Evolutionary conservation across 2,329 filamentous ascomycete species (phyloP), one percentile per base, ranked within the genome.

Genomic region (Fusarium xyrophilum): DNA sequence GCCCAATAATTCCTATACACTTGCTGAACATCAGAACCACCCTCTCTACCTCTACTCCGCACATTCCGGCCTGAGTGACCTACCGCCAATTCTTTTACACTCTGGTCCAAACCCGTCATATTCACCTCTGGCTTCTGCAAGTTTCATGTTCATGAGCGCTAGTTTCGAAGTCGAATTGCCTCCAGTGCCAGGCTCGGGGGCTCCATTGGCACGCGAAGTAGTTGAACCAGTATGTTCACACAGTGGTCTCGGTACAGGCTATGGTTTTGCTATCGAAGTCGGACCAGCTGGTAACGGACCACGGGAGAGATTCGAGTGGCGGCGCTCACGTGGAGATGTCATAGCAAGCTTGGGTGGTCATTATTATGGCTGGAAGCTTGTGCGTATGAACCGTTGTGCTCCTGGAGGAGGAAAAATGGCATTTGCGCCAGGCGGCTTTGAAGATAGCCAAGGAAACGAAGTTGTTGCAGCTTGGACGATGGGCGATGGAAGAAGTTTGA

Each of bases 251-350:
- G 53, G 64, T 2, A 32, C 46, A 13, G 52, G 56, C 4, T 73
- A 66, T 35, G 53, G 43, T 13, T 72, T 74, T 44, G 30, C 46
- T 25, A 67, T 72, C 23, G 72, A 73, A 52, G 56, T 63, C 14
- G 72, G 72, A 12, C 48, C 44, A 27, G 13, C 27, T 17, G 63
- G 64, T 3, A 64, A 68, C 21, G 66, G 58, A 7, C 60, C 65
- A 6, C 61, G 72, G 21, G 72, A 74, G 48, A 35, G 42, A n/a
- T 74, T 73, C 19, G 67, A 74, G 44, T 74, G 72, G 72, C 56
- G 70, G 11, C 61, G 53, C 10, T 74, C 70, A 7, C 51, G 56
- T 9, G 62, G 69, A 3, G 61, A 65, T 19, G 67, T 68, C 3
- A 58, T 74, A 32, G 47, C 51, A 23, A 52, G 38, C 19, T 51